Evolutionary conservation across 768 basidiomycete genomes (phyloP), one percentile per base, ranked within the genome.

Genomic region (Cubamyces lactineus): DNA sequence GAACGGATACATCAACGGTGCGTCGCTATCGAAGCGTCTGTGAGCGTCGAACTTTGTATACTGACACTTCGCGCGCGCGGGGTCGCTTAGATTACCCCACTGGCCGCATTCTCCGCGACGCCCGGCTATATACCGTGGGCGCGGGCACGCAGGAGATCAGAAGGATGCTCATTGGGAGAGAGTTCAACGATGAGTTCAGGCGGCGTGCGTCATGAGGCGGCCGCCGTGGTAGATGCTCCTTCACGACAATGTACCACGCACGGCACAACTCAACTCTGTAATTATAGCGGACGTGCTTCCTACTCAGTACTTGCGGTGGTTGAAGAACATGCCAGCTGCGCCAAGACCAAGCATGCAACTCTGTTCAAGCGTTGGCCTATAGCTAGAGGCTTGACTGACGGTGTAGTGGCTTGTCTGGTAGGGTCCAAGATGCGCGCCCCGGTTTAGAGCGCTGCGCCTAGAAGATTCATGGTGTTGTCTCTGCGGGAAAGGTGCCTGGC

Each of bases 121-220:
- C 95, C 16, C 79, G 93, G 66, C 75, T 98, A 45, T 98, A 97
- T 73, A 87, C 92, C 24, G 94, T 98, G 61, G 96, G 96, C 26
- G 96, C 96, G n/a, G 96, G 96, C 17, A 95, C 95, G 23, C 96
- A 97, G 73, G 95, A 96, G 78, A 95, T 97, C 57, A 79, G 95
- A 66, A 82, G 95, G 60, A 96, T 96, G 94, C 76, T 96, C 61
- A 96, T 97, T 60, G 95, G 95, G 34, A 81, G 95, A 63, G 95
- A 94, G 71, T 95, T 97, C 76, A 97, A 96, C 71, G 80, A 88
- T 63, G 82, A 91, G 70, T 77, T 85, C 64, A 73, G 72, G 67
- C 68, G 65, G n/a, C 62, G 62, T 1, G 50, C 59, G 16, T 50
- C 66, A 30, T 67, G 55, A 65, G 21, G n/a, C 43, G 6, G 17